Base-by-base conservation (phyloP, 306 rosid species). In the Coriaria nepalensis region DNA sequence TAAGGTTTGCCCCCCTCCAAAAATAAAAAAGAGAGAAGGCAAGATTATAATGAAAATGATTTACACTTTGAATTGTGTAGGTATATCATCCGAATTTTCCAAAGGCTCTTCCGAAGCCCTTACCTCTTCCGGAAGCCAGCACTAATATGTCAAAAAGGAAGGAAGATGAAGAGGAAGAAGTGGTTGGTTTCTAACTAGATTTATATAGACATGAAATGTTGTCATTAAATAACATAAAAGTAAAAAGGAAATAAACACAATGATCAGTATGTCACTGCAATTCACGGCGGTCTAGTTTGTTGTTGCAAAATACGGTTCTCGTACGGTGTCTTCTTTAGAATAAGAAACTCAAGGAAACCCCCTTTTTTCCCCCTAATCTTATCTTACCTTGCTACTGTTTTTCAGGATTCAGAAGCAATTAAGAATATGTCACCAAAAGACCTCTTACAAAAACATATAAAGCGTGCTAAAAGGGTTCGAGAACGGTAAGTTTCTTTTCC, bases 391-490 rank as follows among this genome's bases (percentile, higher is more conserved):
- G 20, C 34, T 60, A 50, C 49, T 43, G 53, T 59, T 14, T 53
- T 49, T 41, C 42, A 41, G 95, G 76, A 69, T 55, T 76, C 71
- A 65, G 61, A 68, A 60, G 69, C 82, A 42, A 49, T 77, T 53
- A 71, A 67, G 54, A 54, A 63, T 41, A 56, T 73, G 9, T 64
- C 77, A 7, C 13, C 74, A 6, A 41, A 70, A 64, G 87, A 85
- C 66, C 67, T 90, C 38, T 68, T 90, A 56, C 75, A 68, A 71
- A 57, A 65, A 36, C 98, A 90, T 61, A 62, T 85, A 62, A 67
- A 53, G 49, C 85, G 84, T 40, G 98, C 98, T n/a, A 90, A 80
- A 68, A 73, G 38, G 62, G 85, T 90, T 67, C 78, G 95, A 71
- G 75, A 84, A 37, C 73, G 71, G 98, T 84, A 69, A 59, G 77